These are phyloP conservation scores for Colletotrichum viniferum DNA, from an alignment of 2,329 filamentous ascomycete genomes.

Conservation along the genomic window DNA sequence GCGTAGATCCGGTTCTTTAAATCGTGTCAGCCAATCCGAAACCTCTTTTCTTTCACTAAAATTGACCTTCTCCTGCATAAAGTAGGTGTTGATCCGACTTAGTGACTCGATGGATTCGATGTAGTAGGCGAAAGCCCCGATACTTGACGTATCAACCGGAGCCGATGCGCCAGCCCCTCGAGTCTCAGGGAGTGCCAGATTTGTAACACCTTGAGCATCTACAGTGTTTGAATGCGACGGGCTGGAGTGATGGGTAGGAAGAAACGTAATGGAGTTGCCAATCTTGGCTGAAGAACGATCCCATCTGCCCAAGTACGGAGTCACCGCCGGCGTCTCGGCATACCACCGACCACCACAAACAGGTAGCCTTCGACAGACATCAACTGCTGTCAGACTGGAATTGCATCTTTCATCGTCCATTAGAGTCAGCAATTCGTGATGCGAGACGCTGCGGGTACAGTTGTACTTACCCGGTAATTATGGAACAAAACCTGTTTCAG, in stretches of 20 bases:
- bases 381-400: too few species aligned
- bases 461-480: not conserved
- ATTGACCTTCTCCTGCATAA: conserved; percentile 45
- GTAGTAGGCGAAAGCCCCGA: conserved; percentile 49
- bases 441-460: not conserved
- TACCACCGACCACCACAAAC: conserved; percentile 35
- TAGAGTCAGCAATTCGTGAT: conserved; percentile 23
- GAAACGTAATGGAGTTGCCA: conserved; percentile 39
- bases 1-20: conserved; percentile 50
- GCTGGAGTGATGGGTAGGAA: conserved; percentile 29
- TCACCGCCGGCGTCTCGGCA: conserved; percentile 34
- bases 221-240: conserved; percentile 1
- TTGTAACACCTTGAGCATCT: not conserved
- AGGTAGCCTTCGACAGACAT: too few species aligned
- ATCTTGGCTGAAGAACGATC: conserved; percentile 35
- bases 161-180: not conserved
- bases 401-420: too few species aligned
- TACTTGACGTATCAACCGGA: not conserved
- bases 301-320: conserved; percentile 44
- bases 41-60: conserved; percentile 39
- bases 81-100: conserved; percentile 46
- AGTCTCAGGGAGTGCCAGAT: not conserved
- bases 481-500: not conserved
- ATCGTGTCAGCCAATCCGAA: conserved; percentile 45
- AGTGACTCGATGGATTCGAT: conserved; percentile 50